Conservation (phyloP, 495 filamentous ascomycete species). For the Cercophora scortea region DNA sequence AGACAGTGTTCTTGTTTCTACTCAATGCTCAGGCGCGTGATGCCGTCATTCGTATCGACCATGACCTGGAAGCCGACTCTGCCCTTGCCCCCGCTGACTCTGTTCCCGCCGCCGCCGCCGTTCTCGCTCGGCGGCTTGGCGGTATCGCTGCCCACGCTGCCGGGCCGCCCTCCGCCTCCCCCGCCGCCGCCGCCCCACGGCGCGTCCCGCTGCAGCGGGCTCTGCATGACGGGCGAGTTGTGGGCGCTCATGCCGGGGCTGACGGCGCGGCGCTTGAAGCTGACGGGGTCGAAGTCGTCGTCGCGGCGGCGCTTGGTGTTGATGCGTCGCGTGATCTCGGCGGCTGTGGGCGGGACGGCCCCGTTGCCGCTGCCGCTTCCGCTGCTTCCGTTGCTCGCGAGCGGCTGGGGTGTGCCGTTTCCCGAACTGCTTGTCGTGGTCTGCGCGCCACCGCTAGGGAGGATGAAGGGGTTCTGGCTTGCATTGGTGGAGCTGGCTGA, state of each 20-base stretch:
- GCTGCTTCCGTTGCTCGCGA: conserved; percentile 38
- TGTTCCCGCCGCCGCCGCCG: conserved; percentile 18
- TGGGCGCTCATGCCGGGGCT: conserved; percentile 88
- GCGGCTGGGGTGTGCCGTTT: conserved; percentile 15
- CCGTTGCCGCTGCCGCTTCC: conserved; percentile 23
- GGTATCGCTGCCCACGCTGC: conserved; percentile 48
- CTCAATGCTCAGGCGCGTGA: conserved; percentile 51
- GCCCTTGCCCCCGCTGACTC: conserved; percentile 25
- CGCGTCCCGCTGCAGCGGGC: conserved; percentile 63
- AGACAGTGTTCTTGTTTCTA: background rate
- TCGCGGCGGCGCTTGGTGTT: conserved; percentile 77
- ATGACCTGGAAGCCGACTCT: conserved; percentile 90
- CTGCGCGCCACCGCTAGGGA: conserved; percentile 5
- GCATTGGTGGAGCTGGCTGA: conserved; percentile 31
- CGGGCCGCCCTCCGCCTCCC: conserved; percentile 34
- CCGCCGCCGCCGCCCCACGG: conserved; percentile 52
- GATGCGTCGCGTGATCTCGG: conserved; percentile 59
- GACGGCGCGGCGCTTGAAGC: conserved; percentile 89
- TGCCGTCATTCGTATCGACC: conserved; percentile 87
- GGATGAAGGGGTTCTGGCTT: conserved; percentile 13
- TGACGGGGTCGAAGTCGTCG: conserved; percentile 82
- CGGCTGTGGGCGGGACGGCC: conserved; percentile 39
- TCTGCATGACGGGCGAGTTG: conserved; percentile 83
- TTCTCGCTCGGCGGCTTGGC: conserved; percentile 9
- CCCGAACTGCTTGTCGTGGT: conserved; percentile 21